These are phyloP conservation scores for Boechera stricta DNA, from an alignment of 345 rosid genomes.

Conservation along the genomic window DNA sequence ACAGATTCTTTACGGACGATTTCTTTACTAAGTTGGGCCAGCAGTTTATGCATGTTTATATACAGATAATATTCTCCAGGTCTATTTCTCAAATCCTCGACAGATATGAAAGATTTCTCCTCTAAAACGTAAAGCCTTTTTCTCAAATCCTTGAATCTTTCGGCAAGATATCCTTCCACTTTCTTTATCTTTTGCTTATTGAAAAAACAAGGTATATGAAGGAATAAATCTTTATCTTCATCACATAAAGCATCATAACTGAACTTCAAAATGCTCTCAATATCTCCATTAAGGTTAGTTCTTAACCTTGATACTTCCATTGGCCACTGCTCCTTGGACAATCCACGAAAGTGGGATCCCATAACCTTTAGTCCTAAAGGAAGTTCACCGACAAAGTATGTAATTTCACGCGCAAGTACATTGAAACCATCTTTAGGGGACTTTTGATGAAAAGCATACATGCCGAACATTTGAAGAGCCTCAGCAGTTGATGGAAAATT, in stretches of 20 bases:
- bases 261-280: slow-evolving; percentile 28
- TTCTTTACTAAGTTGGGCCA: slow-evolving; percentile 36
- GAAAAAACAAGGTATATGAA: slow-evolving; percentile 46
- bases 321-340: slow-evolving; percentile 20
- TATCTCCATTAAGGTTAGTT: slow-evolving; percentile 3
- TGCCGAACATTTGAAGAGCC: slow-evolving; percentile 26
- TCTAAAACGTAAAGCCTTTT: neutral
- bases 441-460: slow-evolving; percentile 10
- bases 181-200: accelerated
- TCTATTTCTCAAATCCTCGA: neutral
- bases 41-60: slow-evolving; percentile 32
- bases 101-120: slow-evolving; percentile 35
- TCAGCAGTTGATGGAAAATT: neutral
- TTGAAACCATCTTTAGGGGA: neutral
- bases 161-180: neutral
- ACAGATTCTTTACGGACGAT: slow-evolving; percentile 21
- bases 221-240: slow-evolving; percentile 38
- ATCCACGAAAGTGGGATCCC: slow-evolving; percentile 22
- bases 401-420: slow-evolving; percentile 4
- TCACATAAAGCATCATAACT: slow-evolving; percentile 45
- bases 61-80: no score
- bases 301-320: slow-evolving; percentile 16
- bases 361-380: slow-evolving; percentile 46
- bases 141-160: neutral
- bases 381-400: slow-evolving; percentile 4